Evolutionary conservation across 768 basidiomycete species (phyloP), one percentile per base, ranked within the genome.

Genomic region (Gautieria morchelliformis): DNA sequence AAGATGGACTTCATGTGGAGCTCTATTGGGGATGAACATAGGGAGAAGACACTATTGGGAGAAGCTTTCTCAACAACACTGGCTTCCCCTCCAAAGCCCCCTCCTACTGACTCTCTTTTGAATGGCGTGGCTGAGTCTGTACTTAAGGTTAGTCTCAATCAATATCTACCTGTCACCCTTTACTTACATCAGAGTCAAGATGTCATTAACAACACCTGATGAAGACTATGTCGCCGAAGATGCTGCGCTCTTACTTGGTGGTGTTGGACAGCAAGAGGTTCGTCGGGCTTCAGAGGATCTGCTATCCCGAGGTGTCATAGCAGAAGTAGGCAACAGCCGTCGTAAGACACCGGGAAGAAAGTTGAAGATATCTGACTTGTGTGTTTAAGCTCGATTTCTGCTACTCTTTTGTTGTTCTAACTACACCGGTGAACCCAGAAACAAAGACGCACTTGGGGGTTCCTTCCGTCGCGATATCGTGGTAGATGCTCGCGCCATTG

Each of bases 301-400:
- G 42, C 72, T 87, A 15, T 71, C 72, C 49, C 81, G 83, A 19
- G 82, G 84, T 7, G 75, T 89, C 4, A 66, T 94, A 27, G 82
- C 86, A 1, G 86, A 83, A 66, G 69, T 79, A 9, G 75, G 83
- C 55, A 79, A 81, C 46, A 85, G 87, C 68, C 78, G 78, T 7
- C 71, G 74, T 53, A 83, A 83, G 65, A 69, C 74, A 45, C 90
- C 89, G 8, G 91, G 91, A 30, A 78, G 89, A 53, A 79, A 78
- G 53, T 69, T 89, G 52, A 88, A 84, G 66, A 85, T 91, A 50
- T 88, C 88, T 14, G 91, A 92, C 62, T 68, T 70, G 90, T 80
- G 58, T 19, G 74, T 64, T 46, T 5, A 53, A 48, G 1, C 35
- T 77, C 60, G 33, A 17, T n/a, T 27, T 46, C 15, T 24, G 42